Base-by-base conservation (phyloP, 768 basidiomycete genomes). In the Leccinellum rugosiceps region DNA sequence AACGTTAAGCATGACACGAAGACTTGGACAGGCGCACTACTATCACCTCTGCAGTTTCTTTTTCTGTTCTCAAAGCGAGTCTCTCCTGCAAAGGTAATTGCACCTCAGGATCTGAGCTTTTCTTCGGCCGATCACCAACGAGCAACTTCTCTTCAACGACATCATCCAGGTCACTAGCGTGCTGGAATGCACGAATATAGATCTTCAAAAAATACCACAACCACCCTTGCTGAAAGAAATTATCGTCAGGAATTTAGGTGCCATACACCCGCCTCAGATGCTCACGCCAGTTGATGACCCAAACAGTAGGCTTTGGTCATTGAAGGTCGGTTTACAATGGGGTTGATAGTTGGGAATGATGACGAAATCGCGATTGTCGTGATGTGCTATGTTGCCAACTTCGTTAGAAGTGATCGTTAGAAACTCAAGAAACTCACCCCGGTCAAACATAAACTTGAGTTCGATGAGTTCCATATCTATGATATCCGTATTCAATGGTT, bases 301-400 rank as follows among this genome's bases (percentile, higher is more conserved):
- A 50, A 92, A 85, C 9, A 92, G 72, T 19, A 82, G 70, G 0
- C 87, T 92, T 66, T 92, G 90, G 51, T 84, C 75, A 61, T 86
- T 79, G 55, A 93, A 79, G 6, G 80, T 73, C 10, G 76, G 67
- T 21, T 74, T 75, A 34, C 68, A 71, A 43, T 67, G 74, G 0
- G 90, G 89, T 64, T 95, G 93, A 63, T 91, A 90, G 68, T 86
- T 86, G 7, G 88, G 83, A 25, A 95, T 73, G 48, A 94, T 85
- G 38, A 79, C 77, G 63, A 88, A 87, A 73, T 96, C 94, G 8
- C 94, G 87, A 70, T 96, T 95, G 71, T 96, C 94, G 55, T 86
- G 79, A 61, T 94, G 89, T 55, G 77, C 87, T 90, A 65, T n/a
- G 59, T 63, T 19, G 38, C 19, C 23, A 26, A 52, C 19, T 48